These are phyloP conservation scores for Starmerella floris DNA, from an alignment of 805 yeast species.

Conservation along the genomic window DNA sequence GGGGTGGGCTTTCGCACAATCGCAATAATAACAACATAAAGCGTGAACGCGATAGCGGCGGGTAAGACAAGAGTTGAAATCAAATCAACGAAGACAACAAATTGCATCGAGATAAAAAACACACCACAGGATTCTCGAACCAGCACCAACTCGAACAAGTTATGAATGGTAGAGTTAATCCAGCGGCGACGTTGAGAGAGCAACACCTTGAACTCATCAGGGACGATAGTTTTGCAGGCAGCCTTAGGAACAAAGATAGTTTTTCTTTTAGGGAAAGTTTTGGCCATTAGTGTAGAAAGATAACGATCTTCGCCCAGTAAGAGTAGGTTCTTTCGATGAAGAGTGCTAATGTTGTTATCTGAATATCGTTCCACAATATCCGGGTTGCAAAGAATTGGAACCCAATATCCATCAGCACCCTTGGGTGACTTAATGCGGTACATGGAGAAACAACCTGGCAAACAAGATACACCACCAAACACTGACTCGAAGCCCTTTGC, in stretches of 20 bases:
- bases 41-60: conserved; percentile 69
- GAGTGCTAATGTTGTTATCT: conserved; percentile 69
- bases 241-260: conserved; percentile 82
- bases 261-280: conserved; percentile 78
- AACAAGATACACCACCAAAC: conserved; percentile 87
- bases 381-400: conserved; percentile 82
- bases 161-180: conserved; percentile 92
- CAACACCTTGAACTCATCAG: conserved; percentile 62
- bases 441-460: conserved; percentile 91
- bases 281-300: conserved; percentile 70
- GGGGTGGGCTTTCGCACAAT: conserved; percentile 67
- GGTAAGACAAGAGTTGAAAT: conserved; percentile 82
- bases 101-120: conserved; percentile 90
- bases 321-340: conserved; percentile 74
- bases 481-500: conserved; percentile 91
- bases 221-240: conserved; percentile 84
- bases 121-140: conserved; percentile 87
- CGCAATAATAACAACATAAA: conserved; percentile 63
- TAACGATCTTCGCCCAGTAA: conserved; percentile 84
- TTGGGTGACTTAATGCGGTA: conserved; percentile 85
- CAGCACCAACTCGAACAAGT: conserved; percentile 71
- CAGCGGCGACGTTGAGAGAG: conserved; percentile 91
- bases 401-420: conserved; percentile 71
- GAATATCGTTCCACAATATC: conserved; percentile 86
- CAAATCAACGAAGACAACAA: conserved; percentile 69